Evolutionary conservation across 306 rosid genomes (phyloP).

Genomic region (Glycine soja): DNA sequence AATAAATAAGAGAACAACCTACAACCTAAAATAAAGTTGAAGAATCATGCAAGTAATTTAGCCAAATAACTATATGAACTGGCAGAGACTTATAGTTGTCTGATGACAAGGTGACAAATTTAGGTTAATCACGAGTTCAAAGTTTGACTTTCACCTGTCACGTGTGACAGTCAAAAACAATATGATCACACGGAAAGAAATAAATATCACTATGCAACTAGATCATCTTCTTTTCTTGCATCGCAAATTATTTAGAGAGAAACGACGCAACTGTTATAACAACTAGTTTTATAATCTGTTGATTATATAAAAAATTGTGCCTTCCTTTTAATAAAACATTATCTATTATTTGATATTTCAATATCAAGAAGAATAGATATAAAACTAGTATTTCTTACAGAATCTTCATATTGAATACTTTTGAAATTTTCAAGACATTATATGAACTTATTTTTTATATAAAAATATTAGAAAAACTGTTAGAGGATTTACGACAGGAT

Average conservation of each 20-base stretch:
- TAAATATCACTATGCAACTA: not conserved
- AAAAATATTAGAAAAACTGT: not conserved
- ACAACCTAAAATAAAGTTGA: too few species aligned
- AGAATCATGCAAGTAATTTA: too few species aligned
- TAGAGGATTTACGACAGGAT: not conserved
- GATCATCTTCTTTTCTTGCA: not conserved
- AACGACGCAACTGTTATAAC: not conserved
- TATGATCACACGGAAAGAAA: not conserved
- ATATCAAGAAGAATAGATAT: not conserved
- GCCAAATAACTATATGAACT: too few species aligned
- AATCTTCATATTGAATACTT: not conserved
- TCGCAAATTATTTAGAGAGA: not conserved
- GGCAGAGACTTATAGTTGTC: conserved; percentile 17
- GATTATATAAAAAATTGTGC: too few species aligned
- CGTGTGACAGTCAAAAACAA: conserved; percentile 65
- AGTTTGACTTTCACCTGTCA: conserved; percentile 48
- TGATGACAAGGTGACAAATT: conserved; percentile 50
- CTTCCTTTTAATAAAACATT: not conserved
- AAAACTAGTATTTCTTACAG: not conserved
- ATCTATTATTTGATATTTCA: not conserved
- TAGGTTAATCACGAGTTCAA: conserved; percentile 39
- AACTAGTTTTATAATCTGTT: too few species aligned
- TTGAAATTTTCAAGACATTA: not conserved
- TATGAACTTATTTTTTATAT: too few species aligned
- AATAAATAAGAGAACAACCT: too few species aligned